A percentile compares a stretch with the other conserved stretches of the same genome.
Evolutionary conservation across 2,329 filamentous ascomycete species (phyloP).

Genomic region (Elsinoe batatas): DNA sequence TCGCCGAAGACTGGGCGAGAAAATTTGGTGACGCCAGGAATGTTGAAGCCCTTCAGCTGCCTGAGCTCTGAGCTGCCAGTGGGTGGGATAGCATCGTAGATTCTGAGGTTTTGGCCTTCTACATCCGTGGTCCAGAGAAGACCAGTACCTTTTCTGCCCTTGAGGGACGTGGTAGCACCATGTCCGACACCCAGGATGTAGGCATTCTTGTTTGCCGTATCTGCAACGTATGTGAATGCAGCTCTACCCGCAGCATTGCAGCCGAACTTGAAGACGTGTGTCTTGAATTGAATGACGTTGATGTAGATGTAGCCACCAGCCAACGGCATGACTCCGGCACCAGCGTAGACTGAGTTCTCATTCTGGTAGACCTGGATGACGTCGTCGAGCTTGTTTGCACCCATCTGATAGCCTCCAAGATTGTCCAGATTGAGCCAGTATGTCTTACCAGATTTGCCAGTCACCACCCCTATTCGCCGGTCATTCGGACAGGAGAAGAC

Average conservation of each 20-base stretch:
- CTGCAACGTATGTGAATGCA: conserved; percentile 45
- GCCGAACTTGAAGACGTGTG: conserved; percentile 49
- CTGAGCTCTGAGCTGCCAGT: conserved; percentile 31
- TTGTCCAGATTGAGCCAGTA: conserved; percentile 42
- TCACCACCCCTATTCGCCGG: conserved; percentile 40
- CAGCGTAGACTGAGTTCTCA: conserved; percentile 41
- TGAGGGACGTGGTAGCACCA: conserved; percentile 46
- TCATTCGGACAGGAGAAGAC: conserved; percentile 36
- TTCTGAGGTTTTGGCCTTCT: conserved; percentile 42
- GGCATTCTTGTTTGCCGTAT: conserved; percentile 41
- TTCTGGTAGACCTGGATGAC: conserved; percentile 39
- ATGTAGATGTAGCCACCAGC: conserved; percentile 43
- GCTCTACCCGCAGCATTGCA: conserved; percentile 41
- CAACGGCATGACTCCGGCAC: conserved; percentile 39
- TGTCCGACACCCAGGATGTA: conserved; percentile 48
- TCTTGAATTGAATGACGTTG: conserved; percentile 44
- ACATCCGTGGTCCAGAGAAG: conserved; percentile 49
- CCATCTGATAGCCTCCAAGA: conserved; percentile 41
- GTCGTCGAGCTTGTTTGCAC: conserved; percentile 33
- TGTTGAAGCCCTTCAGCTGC: conserved; percentile 42
- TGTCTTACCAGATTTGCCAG: conserved; percentile 42
- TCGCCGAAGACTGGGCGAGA: conserved; percentile 49
- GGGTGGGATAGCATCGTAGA: conserved; percentile 43
- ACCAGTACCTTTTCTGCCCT: conserved; percentile 45
- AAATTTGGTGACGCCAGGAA: conserved; percentile 47